A percentile compares a stretch with the other conserved stretches of the same genome.
Evolutionary conservation across 2,329 filamentous ascomycete genomes (phyloP).

Genomic region (Cladosporium colombiae): DNA sequence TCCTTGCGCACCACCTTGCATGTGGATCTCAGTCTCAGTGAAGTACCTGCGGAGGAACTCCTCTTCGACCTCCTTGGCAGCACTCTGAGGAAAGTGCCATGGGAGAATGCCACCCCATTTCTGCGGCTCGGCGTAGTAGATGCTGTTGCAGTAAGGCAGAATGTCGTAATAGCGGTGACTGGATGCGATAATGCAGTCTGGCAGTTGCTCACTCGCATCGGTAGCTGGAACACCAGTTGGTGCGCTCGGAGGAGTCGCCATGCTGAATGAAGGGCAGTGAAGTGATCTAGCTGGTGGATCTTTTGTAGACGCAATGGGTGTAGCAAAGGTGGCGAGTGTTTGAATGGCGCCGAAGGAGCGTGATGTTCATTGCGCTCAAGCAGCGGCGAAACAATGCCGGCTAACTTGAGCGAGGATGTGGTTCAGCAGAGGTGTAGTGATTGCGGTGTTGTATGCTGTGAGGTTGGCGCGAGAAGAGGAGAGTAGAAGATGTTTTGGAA

Average conservation of each 20-base stretch:
- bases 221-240: background rate
- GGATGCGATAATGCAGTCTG: slow-evolving; percentile 32
- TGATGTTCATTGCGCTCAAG: slow-evolving; percentile 4
- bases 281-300: background rate
- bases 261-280: slow-evolving; percentile 9
- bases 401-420: background rate
- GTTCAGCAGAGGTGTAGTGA: slow-evolving; percentile 3
- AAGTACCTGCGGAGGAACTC: slow-evolving; percentile 34
- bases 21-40: slow-evolving; percentile 30
- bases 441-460: slow-evolving; percentile 9
- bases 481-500: background rate
- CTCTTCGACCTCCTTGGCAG: slow-evolving; percentile 33
- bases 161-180: slow-evolving; percentile 35
- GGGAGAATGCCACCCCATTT: slow-evolving; percentile 35
- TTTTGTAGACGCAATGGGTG: background rate
- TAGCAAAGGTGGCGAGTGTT: background rate
- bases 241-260: slow-evolving; percentile 20
- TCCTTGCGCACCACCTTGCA: slow-evolving; percentile 31
- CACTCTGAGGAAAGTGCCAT: slow-evolving; percentile 36
- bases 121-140: slow-evolving; percentile 29
- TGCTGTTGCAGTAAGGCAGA: slow-evolving; percentile 31
- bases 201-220: background rate
- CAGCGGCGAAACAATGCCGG: slow-evolving; percentile 17
- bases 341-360: background rate
- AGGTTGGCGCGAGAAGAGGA: background rate